These are phyloP conservation scores for Leccinum rimulosum DNA, from an alignment of 768 basidiomycete genomes.

Conservation along the genomic window DNA sequence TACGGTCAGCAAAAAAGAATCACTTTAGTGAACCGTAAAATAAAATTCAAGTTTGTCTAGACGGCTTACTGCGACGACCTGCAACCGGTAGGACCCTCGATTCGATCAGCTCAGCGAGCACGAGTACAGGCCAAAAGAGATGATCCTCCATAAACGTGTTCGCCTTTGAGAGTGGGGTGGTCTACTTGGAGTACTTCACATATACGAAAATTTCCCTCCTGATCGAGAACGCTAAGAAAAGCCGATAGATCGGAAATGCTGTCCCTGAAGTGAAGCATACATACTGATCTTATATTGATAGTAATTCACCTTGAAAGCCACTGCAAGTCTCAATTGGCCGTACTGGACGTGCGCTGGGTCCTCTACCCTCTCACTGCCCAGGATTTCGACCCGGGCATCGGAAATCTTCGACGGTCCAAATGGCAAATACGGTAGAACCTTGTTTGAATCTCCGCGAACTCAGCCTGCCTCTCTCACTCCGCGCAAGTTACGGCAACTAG, in stretches of 20 bases:
- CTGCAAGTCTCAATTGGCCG: conserved; percentile 51
- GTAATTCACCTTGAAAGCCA: conserved; percentile 54
- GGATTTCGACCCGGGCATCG: conserved; percentile 29
- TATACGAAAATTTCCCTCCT: conserved; percentile 51
- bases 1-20: not conserved
- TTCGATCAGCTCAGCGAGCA: conserved; percentile 67
- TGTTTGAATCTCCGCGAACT: conserved; percentile 28
- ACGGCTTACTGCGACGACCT: conserved; percentile 39
- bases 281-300: not conserved
- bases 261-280: conserved; percentile 1
- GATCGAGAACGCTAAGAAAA: not conserved
- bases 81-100: conserved; percentile 44
- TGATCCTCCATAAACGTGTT: conserved; percentile 72
- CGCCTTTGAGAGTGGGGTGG: conserved; percentile 39
- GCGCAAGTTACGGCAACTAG: conserved; percentile 9
- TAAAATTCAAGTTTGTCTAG: not conserved
- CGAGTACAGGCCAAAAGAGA: conserved; percentile 66
- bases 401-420: no score
- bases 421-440: not conserved
- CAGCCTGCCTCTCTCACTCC: conserved; percentile 1
- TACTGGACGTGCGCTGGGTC: conserved; percentile 48
- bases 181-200: not conserved
- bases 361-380: conserved; percentile 43
- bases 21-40: not conserved
- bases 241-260: conserved; percentile 1